Percentiles rank a stretch among this genome's conserved stretches.
Conservation (phyloP, 2,329 filamentous ascomycete genomes). For the Exserohilum rostratum region DNA sequence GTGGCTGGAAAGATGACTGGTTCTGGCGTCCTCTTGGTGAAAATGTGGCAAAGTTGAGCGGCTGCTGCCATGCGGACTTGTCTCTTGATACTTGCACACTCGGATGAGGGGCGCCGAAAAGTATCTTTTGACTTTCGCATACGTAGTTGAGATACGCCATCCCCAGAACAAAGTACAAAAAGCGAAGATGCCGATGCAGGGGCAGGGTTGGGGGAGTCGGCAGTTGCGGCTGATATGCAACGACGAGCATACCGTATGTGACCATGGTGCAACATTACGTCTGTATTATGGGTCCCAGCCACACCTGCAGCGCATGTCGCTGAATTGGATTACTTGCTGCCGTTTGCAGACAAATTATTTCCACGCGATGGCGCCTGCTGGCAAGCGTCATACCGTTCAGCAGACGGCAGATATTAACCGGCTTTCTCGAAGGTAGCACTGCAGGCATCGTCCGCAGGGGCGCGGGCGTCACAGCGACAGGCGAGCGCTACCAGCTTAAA, state of each 20-base stretch:
- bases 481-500: slow-evolving; percentile 7
- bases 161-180: not conserved
- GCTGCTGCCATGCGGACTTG: not conserved
- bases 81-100: not conserved
- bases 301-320: not conserved
- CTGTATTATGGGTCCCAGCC: not conserved
- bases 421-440: slow-evolving; percentile 14
- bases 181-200: not conserved
- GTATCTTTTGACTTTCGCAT: not conserved
- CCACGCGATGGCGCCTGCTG: slow-evolving; percentile 2
- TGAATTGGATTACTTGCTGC: not conserved
- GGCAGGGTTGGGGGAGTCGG: not conserved
- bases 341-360: not conserved
- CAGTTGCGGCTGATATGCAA: slow-evolving; percentile 3
- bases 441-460: slow-evolving; percentile 6
- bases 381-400: slow-evolving; percentile 6
- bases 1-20: not conserved
- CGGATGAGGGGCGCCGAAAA: not conserved
- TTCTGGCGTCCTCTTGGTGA: not conserved
- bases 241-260: slow-evolving; percentile 4
- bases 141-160: not conserved
- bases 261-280: not conserved
- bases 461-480: slow-evolving; percentile 9
- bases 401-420: slow-evolving; percentile 6
- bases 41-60: not conserved